These are phyloP conservation scores for Metarhizium brunneum DNA, from an alignment of 2,329 filamentous ascomycete genomes.

Conservation along the genomic window DNA sequence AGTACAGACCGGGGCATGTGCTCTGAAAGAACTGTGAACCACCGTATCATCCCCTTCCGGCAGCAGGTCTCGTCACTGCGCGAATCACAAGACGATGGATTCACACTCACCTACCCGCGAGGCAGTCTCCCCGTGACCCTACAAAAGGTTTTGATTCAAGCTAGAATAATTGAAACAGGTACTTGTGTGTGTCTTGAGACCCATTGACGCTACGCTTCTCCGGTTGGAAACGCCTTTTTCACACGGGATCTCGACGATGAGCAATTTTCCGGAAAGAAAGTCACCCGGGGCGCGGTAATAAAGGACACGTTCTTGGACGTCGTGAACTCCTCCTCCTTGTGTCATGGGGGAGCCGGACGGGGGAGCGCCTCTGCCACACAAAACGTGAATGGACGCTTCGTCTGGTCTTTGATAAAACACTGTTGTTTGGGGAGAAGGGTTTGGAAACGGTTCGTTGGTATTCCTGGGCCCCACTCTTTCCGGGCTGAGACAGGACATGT, in stretches of 20 bases:
- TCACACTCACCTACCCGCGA: too few relatives aligned
- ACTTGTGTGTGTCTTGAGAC: neutral
- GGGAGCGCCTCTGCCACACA: neutral
- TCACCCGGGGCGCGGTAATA: neutral
- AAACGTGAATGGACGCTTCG: neutral
- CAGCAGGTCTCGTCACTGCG: too few relatives aligned
- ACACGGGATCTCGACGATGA: neutral
- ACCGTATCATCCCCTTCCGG: too few relatives aligned
- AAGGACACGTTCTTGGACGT: neutral
- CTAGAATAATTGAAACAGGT: too few relatives aligned
- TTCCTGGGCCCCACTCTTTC: neutral
- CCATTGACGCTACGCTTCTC: too few relatives aligned
- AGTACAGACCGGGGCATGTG: too few relatives aligned
- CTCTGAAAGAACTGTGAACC: too few relatives aligned
- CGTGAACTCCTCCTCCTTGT: neutral
- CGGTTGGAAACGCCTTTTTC: neutral
- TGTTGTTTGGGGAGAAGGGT: neutral
- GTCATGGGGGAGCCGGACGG: neutral
- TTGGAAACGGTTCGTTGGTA: neutral
- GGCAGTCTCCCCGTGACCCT: too few relatives aligned
- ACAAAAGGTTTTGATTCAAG: too few relatives aligned
- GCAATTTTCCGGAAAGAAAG: neutral
- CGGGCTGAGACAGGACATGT: neutral
- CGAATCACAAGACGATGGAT: too few relatives aligned
- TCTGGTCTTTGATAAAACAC: neutral